Evolutionary conservation across 2,329 filamentous ascomycete genomes (phyloP).

Genomic region (Monosporascus sp.): DNA sequence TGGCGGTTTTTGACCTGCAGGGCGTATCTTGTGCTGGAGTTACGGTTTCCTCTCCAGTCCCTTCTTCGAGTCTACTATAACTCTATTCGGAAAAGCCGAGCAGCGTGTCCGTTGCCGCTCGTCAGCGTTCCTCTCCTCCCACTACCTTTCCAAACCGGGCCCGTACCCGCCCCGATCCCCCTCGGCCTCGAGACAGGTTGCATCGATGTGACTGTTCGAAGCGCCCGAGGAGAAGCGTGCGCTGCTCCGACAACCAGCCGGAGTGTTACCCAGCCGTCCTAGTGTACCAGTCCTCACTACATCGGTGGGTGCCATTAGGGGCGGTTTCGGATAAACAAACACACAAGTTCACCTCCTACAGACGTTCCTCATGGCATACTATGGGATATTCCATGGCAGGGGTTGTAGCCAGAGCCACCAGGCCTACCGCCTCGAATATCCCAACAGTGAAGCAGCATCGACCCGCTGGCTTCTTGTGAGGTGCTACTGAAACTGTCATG

Average conservation of each 20-base stretch:
- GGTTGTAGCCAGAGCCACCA: too few relatives aligned
- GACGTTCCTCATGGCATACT: too few relatives aligned
- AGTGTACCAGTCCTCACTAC: too few relatives aligned
- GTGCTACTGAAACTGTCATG: too few relatives aligned
- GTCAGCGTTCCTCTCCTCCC: slow-evolving; percentile 23
- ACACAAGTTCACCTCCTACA: too few relatives aligned
- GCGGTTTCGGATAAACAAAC: too few relatives aligned
- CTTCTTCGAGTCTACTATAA: not conserved
- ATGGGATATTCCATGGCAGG: too few relatives aligned
- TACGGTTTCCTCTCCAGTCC: not conserved
- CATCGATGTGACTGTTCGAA: slow-evolving; percentile 21
- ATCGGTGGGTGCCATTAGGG: too few relatives aligned
- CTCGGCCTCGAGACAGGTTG: slow-evolving; percentile 19
- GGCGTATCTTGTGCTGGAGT: slow-evolving; percentile 10
- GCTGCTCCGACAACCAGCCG: slow-evolving; percentile 9
- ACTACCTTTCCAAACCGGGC: slow-evolving; percentile 18
- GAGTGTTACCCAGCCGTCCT: too few relatives aligned
- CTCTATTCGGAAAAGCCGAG: slow-evolving; percentile 22
- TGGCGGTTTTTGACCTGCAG: slow-evolving; percentile 13
- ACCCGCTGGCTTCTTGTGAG: too few relatives aligned
- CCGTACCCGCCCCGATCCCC: slow-evolving; percentile 14
- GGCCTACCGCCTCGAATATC: too few relatives aligned
- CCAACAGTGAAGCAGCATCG: too few relatives aligned
- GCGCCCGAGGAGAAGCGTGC: slow-evolving; percentile 10
- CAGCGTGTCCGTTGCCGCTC: slow-evolving; percentile 21